Evolutionary conservation across 192 early-diverging fungal species (phyloP).

Genomic region (Spinellus fusiger): DNA sequence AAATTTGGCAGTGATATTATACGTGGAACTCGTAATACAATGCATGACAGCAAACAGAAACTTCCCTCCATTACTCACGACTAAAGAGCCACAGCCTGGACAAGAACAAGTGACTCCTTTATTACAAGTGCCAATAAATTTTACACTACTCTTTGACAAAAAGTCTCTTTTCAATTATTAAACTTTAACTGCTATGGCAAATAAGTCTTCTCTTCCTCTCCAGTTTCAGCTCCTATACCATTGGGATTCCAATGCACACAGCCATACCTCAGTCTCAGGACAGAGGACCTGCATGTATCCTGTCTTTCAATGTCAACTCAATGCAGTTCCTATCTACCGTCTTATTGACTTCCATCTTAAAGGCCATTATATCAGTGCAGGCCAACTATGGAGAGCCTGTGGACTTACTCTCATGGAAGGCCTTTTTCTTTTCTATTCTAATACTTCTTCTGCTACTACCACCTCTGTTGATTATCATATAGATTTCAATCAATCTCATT

Average conservation of each 20-base stretch:
- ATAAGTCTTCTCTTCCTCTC: slow-evolving; percentile 12
- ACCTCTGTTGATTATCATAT: slow-evolving; percentile 23
- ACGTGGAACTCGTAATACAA: too few species aligned
- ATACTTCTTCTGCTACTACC: too few species aligned
- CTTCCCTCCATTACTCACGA: too few species aligned
- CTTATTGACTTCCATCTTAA: slow-evolving; percentile 22
- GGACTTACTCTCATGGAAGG: slow-evolving; percentile 28
- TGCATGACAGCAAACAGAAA: too few species aligned
- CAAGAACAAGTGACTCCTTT: too few species aligned
- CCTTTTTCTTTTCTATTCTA: slow-evolving; percentile 19
- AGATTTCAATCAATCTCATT: slow-evolving; percentile 20
- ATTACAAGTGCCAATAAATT: too few species aligned
- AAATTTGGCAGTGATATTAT: too few species aligned
- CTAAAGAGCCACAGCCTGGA: too few species aligned
- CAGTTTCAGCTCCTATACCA: slow-evolving; percentile 23
- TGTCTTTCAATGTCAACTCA: slow-evolving; percentile 12
- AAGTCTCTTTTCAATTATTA: too few species aligned
- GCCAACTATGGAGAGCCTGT: slow-evolving; percentile 26
- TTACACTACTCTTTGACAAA: too few species aligned
- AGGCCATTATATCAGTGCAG: slow-evolving; percentile 19
- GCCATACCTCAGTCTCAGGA: slow-evolving; percentile 5
- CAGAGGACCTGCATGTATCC: slow-evolving; percentile 21
- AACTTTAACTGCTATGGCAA: too few species aligned
- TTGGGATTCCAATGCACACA: neutral
- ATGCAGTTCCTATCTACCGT: slow-evolving; percentile 19